Conservation (phyloP, 495 filamentous ascomycete genomes). For the Immersiella caudata region DNA sequence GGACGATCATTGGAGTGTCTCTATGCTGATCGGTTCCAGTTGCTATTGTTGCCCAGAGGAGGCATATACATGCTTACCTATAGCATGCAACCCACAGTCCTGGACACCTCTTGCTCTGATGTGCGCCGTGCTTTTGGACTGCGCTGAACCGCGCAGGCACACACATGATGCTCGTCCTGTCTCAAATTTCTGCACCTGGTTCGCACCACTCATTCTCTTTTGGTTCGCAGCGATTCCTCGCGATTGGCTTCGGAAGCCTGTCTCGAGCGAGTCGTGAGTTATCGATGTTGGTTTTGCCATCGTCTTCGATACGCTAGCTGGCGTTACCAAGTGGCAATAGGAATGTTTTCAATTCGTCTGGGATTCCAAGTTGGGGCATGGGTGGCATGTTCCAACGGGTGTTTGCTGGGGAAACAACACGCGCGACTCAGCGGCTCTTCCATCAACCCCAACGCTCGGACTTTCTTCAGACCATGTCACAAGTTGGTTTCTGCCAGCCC, state of each 20-base stretch:
- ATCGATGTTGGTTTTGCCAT: background rate
- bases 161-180: constrained; percentile 22
- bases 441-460: constrained; percentile 15
- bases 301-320: background rate
- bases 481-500: constrained; percentile 9
- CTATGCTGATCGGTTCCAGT: constrained; percentile 2
- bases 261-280: background rate
- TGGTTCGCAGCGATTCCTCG: background rate
- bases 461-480: constrained; percentile 15
- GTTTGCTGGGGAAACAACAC: background rate
- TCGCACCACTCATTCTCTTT: background rate
- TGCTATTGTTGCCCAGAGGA: background rate
- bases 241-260: background rate
- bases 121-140: constrained; percentile 6
- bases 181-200: constrained; percentile 16
- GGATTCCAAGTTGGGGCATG: background rate
- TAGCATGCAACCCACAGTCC: constrained; percentile 2
- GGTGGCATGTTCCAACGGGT: background rate
- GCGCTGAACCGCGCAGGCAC: background rate
- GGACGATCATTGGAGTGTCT: background rate
- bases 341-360: background rate
- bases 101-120: background rate
- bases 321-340: no score
- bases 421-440: background rate
- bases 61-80: background rate